Base-by-base conservation (phyloP, 495 filamentous ascomycete genomes). In the Aeminium ludgeri region DNA sequence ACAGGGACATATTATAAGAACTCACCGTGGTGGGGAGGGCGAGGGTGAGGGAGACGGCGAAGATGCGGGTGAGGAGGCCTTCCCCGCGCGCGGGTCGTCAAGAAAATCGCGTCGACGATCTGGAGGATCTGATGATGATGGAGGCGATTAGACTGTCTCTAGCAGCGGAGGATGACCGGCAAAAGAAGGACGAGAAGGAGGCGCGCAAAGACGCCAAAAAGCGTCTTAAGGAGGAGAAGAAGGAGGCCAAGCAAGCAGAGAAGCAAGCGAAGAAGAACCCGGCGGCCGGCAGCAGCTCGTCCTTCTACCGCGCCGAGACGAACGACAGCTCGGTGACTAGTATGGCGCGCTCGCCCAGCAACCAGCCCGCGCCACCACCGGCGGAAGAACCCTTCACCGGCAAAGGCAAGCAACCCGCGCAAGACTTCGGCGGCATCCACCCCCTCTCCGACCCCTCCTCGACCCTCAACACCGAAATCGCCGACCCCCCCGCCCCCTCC, bases 121-220 rank as follows among this genome's bases (percentile, higher is more conserved):
- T 96, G 10, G 89, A 97, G 55, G 87, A 93, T 35, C 82, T 96
- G 66, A 97, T 97, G 89, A 82, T 95, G 70, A 81, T 86, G 68
- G 89, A 96, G 55, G 89, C 89, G 1, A 87, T 97, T 39, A 67
- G 89, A 23, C 59, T 93, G 34, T 91, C 83, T 36, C 64, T 96
- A 19, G 86, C 79, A 6, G 79, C 80, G 23, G 89, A 97, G 52
- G 89, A 97, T 51, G 86, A 95, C 33, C 72, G 86, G 35, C 76
- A 77, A 46, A 77, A 69, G 36, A 80, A 79, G 51, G 79, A 79
- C 23, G 82, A 89, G 36, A 86, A 89, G 52, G 81, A 85, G 50
- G 67, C 68, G 3, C 68, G 65, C 37, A 92, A 92, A 53, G 80
- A 84, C 28, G 73, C 74, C 11, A 91, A 87, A 59, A 82, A 78